Percentiles rank a stretch among this genome's conserved stretches.
Conservation (phyloP, 192 early-diverging fungal species). For the Gigaspora rosea region DNA sequence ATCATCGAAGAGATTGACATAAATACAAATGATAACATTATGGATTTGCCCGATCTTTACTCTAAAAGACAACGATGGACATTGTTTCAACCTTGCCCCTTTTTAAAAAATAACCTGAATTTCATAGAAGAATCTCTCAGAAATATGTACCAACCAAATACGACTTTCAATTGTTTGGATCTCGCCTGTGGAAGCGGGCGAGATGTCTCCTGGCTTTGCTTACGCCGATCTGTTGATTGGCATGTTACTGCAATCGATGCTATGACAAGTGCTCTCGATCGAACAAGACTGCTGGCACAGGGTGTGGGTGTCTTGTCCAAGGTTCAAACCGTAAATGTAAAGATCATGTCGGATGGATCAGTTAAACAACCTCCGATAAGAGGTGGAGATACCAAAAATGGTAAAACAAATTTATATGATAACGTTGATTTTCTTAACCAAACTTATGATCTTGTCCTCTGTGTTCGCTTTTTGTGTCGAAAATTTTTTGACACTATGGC, state of each 20-base stretch:
- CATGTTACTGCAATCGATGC: slow-evolving; percentile 37
- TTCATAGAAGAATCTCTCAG: slow-evolving; percentile 33
- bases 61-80: slow-evolving; percentile 3
- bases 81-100: slow-evolving; percentile 41
- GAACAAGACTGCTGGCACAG: slow-evolving; percentile 29
- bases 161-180: slow-evolving; percentile 39
- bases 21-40: background rate
- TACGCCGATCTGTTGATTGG: slow-evolving; percentile 34
- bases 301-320: slow-evolving; percentile 10
- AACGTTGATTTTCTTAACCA: background rate
- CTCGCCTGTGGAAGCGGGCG: slow-evolving; percentile 47
- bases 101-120: slow-evolving; percentile 34
- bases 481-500: slow-evolving; percentile 34
- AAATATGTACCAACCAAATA: background rate
- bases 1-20: slow-evolving; percentile 10
- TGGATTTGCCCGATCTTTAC: background rate
- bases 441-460: slow-evolving; percentile 38
- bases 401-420: background rate
- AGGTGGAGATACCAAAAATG: background rate
- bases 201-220: slow-evolving; percentile 40
- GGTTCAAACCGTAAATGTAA: slow-evolving; percentile 24
- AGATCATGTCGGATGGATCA: slow-evolving; percentile 34
- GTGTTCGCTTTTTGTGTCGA: slow-evolving; percentile 40
- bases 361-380: slow-evolving; percentile 20
- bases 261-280: slow-evolving; percentile 20